Base-by-base conservation (phyloP, 2,329 filamentous ascomycete genomes). In the Tolypocladium amazonense region DNA sequence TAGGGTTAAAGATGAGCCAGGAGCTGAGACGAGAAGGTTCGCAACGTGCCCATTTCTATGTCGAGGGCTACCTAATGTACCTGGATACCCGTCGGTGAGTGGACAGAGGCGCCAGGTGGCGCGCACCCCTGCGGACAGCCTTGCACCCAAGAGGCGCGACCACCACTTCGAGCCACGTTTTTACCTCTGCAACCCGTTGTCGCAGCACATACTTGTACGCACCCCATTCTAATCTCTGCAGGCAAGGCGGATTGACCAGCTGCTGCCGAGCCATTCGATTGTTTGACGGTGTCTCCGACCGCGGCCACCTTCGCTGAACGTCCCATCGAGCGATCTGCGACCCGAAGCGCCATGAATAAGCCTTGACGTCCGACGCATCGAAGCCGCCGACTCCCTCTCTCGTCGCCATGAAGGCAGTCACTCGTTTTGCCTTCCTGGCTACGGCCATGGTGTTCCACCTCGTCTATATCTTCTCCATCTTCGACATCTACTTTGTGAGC, bases 401-500 rank as follows among this genome's bases (percentile, higher is more conserved):
- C 54, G 25, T 63, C 68, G 65, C 56, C 66, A 87, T 87, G 84
- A 80, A 81, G 63, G 71, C 77, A 62, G 76, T 81, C 65, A 77
- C 76, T 66, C 90, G 92, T 71, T 84, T 89, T 70, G 88, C 87
- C 71, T 97, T 99, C 73, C 77, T 97, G 73, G 87, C 88, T 71
- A 84, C 96, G 71, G 94, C 94, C 67, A 83, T 97, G 71, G 77
- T 93, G 62, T 99, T 99, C 73, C 95, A 99, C 75, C 74, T 97
- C 58, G 84, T 96, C 65, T 99, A 99, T 74, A 88, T 96, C 60
- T 89, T 88, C 71, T 96, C 92, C 62, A 97, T 97, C 69, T 99
- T 99, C 76, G 92, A 97, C 74, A 94, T 97, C 64, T 97, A 99
- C 76, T 99, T 99, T 71, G 92, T 97, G 71, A 97, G 92, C 72